These are phyloP conservation scores for Metarhizium album DNA, from an alignment of 2,329 filamentous ascomycete genomes.

Conservation along the genomic window DNA sequence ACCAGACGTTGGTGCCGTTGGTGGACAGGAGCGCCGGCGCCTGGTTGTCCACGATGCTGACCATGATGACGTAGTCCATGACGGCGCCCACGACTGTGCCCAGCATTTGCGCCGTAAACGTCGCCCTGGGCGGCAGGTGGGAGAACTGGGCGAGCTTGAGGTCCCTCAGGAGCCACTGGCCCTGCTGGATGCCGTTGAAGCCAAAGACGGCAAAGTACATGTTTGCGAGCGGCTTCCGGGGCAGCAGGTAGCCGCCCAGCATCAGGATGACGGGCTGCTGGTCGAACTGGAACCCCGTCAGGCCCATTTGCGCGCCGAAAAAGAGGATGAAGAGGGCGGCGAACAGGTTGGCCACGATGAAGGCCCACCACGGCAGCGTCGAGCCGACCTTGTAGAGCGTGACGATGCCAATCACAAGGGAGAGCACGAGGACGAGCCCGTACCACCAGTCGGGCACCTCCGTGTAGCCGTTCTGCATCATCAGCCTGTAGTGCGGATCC, in stretches of 20 bases:
- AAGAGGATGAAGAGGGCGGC: conserved; percentile 26
- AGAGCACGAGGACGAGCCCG: conserved; percentile 15
- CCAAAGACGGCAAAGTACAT: conserved; percentile 32
- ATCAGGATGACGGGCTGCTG: conserved; percentile 32
- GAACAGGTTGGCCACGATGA: conserved; percentile 26
- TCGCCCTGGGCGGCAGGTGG: conserved; percentile 9
- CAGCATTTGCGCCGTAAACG: conserved; percentile 24
- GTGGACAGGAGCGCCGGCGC: conserved; percentile 22
- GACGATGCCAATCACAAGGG: conserved; percentile 23
- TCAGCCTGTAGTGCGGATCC: conserved; percentile 29
- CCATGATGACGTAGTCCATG: conserved; percentile 36
- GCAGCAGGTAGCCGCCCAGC: conserved; percentile 36
- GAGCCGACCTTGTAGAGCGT: conserved; percentile 22
- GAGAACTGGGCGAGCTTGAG: conserved; percentile 24
- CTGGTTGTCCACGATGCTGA: conserved; percentile 32
- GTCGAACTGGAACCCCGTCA: conserved; percentile 22
- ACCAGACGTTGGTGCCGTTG: conserved; percentile 33
- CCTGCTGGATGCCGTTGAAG: conserved; percentile 22
- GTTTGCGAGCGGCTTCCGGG: conserved; percentile 27
- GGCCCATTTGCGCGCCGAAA: conserved; percentile 26
- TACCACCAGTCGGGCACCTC: conserved; percentile 34
- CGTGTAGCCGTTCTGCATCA: conserved; percentile 25
- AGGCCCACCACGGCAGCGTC: conserved; percentile 27
- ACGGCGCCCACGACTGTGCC: conserved; percentile 30
- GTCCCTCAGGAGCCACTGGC: conserved; percentile 17